phyloP scores from a whole-genome alignment of 192 early-diverging fungal genomes.

The Backusella psychrophila region DNA sequence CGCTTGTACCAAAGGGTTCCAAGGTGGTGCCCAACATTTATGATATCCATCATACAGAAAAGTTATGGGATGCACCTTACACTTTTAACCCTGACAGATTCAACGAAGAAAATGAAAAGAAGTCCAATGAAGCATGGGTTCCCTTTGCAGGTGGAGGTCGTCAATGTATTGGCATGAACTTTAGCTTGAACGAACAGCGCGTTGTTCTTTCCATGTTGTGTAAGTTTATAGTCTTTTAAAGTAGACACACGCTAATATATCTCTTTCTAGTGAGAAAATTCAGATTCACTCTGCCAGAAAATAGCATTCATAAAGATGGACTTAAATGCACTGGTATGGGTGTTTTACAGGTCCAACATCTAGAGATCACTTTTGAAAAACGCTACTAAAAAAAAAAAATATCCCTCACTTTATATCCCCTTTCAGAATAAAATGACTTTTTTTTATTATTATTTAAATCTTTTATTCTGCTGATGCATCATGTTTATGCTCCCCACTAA shows the following conservation, averaged over 20 bases:
- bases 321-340: neutral
- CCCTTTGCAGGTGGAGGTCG: constrained; percentile 59
- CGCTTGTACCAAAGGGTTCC: constrained; percentile 23
- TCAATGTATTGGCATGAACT: constrained; percentile 65
- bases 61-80: constrained; percentile 38
- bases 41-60: constrained; percentile 11
- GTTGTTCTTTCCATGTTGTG: constrained; percentile 46
- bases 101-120: constrained; percentile 23
- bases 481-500: constrained; percentile 31
- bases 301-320: neutral
- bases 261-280: neutral
- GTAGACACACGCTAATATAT: too few species aligned
- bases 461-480: constrained; percentile 1
- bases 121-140: constrained; percentile 35
- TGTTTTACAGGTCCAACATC: neutral
- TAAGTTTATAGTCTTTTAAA: neutral
- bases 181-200: constrained; percentile 55
- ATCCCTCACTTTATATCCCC: neutral
- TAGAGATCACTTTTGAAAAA: neutral
- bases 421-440: neutral
- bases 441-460: neutral
- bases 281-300: neutral
- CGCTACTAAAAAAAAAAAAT: neutral
- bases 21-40: constrained; percentile 9
- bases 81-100: constrained; percentile 53